Base-by-base conservation (phyloP, 2,329 filamentous ascomycete genomes). In the Tothia fuscella region DNA sequence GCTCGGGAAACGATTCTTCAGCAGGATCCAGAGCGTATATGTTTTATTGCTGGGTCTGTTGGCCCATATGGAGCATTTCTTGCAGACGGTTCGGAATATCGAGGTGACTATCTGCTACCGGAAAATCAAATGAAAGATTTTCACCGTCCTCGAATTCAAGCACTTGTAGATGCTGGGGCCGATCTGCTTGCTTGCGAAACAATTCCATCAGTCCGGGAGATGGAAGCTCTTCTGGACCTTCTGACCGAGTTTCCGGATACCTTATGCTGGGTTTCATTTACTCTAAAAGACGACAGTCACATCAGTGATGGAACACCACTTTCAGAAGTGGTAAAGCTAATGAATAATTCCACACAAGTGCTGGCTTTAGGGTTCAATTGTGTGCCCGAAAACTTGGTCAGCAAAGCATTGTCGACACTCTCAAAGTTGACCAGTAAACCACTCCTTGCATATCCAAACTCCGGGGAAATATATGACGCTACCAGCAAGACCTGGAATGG, bases 11-110 rank as follows among this genome's bases (percentile, higher is more conserved):
- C 58, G 10, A 60, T 49, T 33, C 29, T 57, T 3, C 4, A 16
- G 13, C 35, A 25, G 13, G 19, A 29, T 5, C 14, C 29, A 6
- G 24, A 19, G 4, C 28, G 35, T 7, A 3, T 40, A 21, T 37
- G 33, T 5, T 44, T 30, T 5, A 50, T 69, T 6, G 66, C 66
- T 4, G 66, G 66, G 4, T 64, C 59, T 41, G 61, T 69, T 5
- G 66, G 66, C 0, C 66, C 66, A 2, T 68, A 68, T 42, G 66
- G 65, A 10, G 66, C 66, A 5, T 68, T 59, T 42, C 54, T 70
- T 2, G 57, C 65, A 2, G 56, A 70, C 43, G 66, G 66, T 4
- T 59, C 57, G 10, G 66, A 70, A 47, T 69, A 70, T 43, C 52
- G 55, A 2, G 66, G 66, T 17, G 59, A 60, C 41, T 69, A 70